phyloP scores from a whole-genome alignment of 148 eudicot genomes.

The Rhododendron ovatum region DNA sequence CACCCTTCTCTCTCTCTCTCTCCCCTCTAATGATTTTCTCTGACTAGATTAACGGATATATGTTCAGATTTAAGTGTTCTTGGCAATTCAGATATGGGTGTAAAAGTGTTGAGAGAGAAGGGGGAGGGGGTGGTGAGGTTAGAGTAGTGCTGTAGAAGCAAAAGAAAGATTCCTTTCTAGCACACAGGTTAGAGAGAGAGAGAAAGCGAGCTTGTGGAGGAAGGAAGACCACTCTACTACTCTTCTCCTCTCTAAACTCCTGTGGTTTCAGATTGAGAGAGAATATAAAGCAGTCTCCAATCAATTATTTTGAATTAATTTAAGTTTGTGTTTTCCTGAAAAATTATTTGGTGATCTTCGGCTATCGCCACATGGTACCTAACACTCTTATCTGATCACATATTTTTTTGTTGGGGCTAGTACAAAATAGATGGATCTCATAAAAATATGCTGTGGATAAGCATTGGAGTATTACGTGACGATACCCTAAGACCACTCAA shows the following conservation, averaged over 20 bases:
- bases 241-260: background rate
- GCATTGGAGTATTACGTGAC: too few relatives aligned
- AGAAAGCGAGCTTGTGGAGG: conserved; percentile 9
- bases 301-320: background rate
- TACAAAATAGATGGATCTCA: too few relatives aligned
- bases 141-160: background rate
- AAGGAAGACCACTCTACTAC: background rate
- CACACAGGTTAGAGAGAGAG: background rate
- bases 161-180: background rate
- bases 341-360: too few relatives aligned
- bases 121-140: background rate
- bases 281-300: background rate
- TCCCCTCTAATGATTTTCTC: background rate
- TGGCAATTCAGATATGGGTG: background rate
- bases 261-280: background rate
- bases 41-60: background rate
- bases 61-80: background rate
- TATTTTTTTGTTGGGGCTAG: too few relatives aligned
- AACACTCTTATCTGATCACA: too few relatives aligned
- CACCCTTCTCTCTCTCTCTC: background rate
- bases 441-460: too few relatives aligned
- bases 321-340: too few relatives aligned
- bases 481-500: too few relatives aligned
- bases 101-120: background rate
- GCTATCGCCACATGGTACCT: too few relatives aligned